Evolutionary conservation across 176 grass and related monocot genomes (phyloP).

Genomic region (sorghum (Sorghum bicolor)): DNA sequence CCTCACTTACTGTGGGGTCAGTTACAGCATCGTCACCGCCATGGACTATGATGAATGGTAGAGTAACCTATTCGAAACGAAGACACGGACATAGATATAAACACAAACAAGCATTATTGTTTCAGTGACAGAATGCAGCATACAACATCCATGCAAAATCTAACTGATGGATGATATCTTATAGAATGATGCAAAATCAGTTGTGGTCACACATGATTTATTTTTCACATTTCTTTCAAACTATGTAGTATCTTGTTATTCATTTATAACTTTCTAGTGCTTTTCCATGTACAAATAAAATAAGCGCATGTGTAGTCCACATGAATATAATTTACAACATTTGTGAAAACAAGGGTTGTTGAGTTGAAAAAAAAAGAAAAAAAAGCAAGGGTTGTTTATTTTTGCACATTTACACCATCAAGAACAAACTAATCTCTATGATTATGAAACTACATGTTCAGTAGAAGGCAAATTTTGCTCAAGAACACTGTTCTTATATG

Average conservation of each 20-base stretch:
- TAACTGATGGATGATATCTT: not conserved
- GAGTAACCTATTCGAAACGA: constrained; percentile 25
- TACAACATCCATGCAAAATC: not conserved
- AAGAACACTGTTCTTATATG: not conserved
- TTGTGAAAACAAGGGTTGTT: not conserved
- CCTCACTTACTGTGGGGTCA: constrained; percentile 49
- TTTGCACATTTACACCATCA: not conserved
- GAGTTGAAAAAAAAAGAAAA: too few relatives aligned
- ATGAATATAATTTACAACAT: not conserved
- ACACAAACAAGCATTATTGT: not conserved
- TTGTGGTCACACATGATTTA: not conserved
- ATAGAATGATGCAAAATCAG: not conserved
- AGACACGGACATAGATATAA: not conserved
- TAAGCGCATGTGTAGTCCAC: not conserved
- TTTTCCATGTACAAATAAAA: not conserved
- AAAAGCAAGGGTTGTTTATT: not conserved
- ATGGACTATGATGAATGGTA: constrained; percentile 66
- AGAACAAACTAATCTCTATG: not conserved
- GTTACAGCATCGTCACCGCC: constrained; percentile 52
- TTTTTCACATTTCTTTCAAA: not conserved
- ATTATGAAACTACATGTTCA: not conserved
- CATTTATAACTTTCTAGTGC: not conserved
- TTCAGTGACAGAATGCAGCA: not conserved
- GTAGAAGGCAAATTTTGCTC: not conserved
- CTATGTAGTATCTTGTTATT: not conserved